Base-by-base conservation (phyloP, 176 grass and related monocot genomes). In the Otatea glauca region DNA sequence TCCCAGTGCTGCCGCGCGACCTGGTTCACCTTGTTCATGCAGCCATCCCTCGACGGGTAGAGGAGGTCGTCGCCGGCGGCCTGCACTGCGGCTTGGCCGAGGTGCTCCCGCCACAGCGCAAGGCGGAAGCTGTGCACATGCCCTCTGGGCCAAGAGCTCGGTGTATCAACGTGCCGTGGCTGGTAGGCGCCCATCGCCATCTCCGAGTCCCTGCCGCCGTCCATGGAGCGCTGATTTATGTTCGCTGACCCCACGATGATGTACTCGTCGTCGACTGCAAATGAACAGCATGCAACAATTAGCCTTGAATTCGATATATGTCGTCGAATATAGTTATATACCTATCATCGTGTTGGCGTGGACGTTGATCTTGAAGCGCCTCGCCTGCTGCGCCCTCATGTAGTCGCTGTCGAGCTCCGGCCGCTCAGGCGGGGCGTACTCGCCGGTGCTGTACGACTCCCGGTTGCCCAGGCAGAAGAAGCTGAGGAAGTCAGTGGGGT, bases 221-320 rank as follows among this genome's bases (percentile, higher is more conserved):
- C 89, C 92, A 94, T 92, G 39, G 92, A 94, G 34, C 92, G 64
- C 78, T 94, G 89, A 70, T 94, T 94, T 81, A 94, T 94, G 89
- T 94, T 94, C 92, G 35, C 29, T 29, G 29, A 29, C 29, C 29
- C 29, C 29, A 29, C 29, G 29, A 29, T 29, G 29, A 29, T 29
- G 29, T 29, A 29, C 29, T 48, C 47, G 12, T 4, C 47, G 47
- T 48, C 47, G 14, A 48, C 12, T 5, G 47, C 47, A 48, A 48
- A 48, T 4, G 47, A 48, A 48, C 47, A 48, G 12, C 47, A 48
- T 48, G 47, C 12, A 48, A 12, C 47, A 0, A 48, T 48, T 48
- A 48, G 14, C 47, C 47, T 48, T 48, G 12, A 14, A 48, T 48
- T 13, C 47, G 47, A 14, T 48, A 14, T 48, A 13, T 48, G 45